phyloP scores from a whole-genome alignment of 371 early-diverging fungal genomes.

The Funneliformis caledonium region DNA sequence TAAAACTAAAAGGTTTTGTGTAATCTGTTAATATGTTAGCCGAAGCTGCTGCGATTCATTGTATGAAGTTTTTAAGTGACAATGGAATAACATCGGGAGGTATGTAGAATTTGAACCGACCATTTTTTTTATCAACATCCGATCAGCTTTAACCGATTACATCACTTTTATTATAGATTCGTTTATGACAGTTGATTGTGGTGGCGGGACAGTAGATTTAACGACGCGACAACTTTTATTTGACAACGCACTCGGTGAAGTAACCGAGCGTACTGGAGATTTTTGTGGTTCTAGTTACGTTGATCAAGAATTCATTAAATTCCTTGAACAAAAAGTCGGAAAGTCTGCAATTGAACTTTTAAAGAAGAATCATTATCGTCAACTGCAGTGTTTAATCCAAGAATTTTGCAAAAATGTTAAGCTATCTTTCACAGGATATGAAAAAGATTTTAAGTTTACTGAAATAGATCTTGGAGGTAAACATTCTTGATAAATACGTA shows the following conservation, averaged over 20 bases:
- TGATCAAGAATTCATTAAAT: constrained; percentile 19
- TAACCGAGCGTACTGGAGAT: constrained; percentile 20
- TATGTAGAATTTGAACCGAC: neutral
- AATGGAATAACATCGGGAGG: constrained; percentile 18
- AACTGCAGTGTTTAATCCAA: constrained; percentile 18
- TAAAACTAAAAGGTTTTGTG: neutral
- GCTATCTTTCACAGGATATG: constrained; percentile 7
- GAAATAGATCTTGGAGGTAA: constrained; percentile 18
- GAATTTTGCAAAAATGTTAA: constrained; percentile 4
- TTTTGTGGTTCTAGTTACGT: constrained; percentile 12
- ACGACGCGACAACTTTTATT: constrained; percentile 2
- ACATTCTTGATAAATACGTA: neutral
- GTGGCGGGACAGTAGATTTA: constrained; percentile 28
- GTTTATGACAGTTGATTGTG: constrained; percentile 33
- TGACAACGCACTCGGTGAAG: neutral
- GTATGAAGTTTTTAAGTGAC: constrained; percentile 28
- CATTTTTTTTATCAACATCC: no score
- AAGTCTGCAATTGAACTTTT: neutral
- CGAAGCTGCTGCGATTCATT: constrained; percentile 40
- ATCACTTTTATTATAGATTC: neutral
- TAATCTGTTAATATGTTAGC: neutral
- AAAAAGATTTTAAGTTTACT: neutral
- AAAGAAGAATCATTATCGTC: constrained; percentile 1
- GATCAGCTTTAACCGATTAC: neutral
- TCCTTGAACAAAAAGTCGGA: constrained; percentile 2